Base-by-base conservation (phyloP, 768 basidiomycete genomes). In the Coprinellus micaceus region DNA sequence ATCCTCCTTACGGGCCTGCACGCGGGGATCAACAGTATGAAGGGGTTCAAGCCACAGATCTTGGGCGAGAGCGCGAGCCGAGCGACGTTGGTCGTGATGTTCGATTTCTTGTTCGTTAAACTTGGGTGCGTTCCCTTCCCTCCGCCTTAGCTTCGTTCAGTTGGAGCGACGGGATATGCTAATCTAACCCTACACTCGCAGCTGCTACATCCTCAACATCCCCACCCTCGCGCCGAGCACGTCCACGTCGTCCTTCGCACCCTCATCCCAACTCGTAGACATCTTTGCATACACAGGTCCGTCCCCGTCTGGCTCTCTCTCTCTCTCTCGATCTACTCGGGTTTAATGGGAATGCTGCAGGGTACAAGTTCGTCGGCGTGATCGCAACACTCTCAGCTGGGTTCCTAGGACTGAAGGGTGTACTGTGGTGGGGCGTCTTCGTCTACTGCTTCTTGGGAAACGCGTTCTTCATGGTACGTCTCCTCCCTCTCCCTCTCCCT, bases 291-390 rank as follows among this genome's bases (percentile, higher is more conserved):
- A 98, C 67, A 90, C 88, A 4, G 96, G 97, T 0, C n/a, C n/a
- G n/a, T n/a, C n/a, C n/a, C n/a, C n/a, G n/a, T n/a, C n/a, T n/a
- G n/a, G n/a, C n/a, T n/a, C n/a, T n/a, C n/a, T n/a, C n/a, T n/a
- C n/a, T n/a, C n/a, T n/a, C n/a, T n/a, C n/a, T n/a, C n/a, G n/a
- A n/a, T n/a, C n/a, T n/a, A n/a, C n/a, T n/a, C n/a, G n/a, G n/a
- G n/a, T n/a, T n/a, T n/a, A n/a, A n/a, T n/a, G n/a, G n/a, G n/a
- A n/a, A n/a, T n/a, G n/a, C n/a, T n/a, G n/a, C n/a, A n/a, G n/a
- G n/a, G n/a, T 98, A 98, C 74, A 98, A 99, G 67, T 98, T 99
- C 64, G 91, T 98, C 26, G 96, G 94, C 1, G 91, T 98, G 39
- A 95, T 97, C 61, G 71, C 88, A 11, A 86, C 89, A 1, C 73